These are phyloP conservation scores for Orbilia blumenaviensis DNA, from an alignment of 2,329 filamentous ascomycete genomes.

Conservation along the genomic window DNA sequence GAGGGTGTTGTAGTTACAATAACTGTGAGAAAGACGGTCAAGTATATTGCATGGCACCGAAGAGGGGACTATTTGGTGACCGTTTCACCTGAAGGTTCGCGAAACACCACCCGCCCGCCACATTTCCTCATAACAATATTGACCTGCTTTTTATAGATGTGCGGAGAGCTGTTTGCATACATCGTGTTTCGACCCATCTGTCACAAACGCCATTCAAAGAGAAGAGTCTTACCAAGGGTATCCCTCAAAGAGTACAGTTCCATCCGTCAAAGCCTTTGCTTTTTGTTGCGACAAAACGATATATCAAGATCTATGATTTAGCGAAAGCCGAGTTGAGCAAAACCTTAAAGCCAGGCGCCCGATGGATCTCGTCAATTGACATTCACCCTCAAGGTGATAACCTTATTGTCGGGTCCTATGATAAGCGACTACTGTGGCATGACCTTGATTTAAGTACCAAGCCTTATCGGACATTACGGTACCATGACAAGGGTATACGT, in stretches of 20 bases:
- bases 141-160: slow-evolving; percentile 41
- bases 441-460: slow-evolving; percentile 89
- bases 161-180: slow-evolving; percentile 80
- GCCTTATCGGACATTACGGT: slow-evolving; percentile 95
- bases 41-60: slow-evolving; percentile 91
- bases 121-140: neutral
- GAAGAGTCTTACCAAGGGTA: slow-evolving; percentile 65
- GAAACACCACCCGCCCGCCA: neutral
- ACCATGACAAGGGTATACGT: slow-evolving; percentile 90
- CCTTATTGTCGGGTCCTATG: slow-evolving; percentile 91
- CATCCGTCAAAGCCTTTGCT: slow-evolving; percentile 92
- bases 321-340: slow-evolving; percentile 91
- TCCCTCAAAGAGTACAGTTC: slow-evolving; percentile 74
- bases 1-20: slow-evolving; percentile 82
- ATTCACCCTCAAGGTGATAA: slow-evolving; percentile 94
- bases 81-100: slow-evolving; percentile 80
- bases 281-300: slow-evolving; percentile 94
- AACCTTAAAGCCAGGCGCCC: slow-evolving; percentile 88
- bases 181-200: slow-evolving; percentile 92
- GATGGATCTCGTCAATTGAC: slow-evolving; percentile 94
- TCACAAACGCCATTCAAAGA: slow-evolving; percentile 86
- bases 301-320: slow-evolving; percentile 92
- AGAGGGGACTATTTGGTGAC: slow-evolving; percentile 94
- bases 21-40: slow-evolving; percentile 81
- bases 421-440: slow-evolving; percentile 93